Evolutionary conservation across 768 basidiomycete species (phyloP), one percentile per base, ranked within the genome.

Genomic region (Sporobolomyces phaffii): DNA sequence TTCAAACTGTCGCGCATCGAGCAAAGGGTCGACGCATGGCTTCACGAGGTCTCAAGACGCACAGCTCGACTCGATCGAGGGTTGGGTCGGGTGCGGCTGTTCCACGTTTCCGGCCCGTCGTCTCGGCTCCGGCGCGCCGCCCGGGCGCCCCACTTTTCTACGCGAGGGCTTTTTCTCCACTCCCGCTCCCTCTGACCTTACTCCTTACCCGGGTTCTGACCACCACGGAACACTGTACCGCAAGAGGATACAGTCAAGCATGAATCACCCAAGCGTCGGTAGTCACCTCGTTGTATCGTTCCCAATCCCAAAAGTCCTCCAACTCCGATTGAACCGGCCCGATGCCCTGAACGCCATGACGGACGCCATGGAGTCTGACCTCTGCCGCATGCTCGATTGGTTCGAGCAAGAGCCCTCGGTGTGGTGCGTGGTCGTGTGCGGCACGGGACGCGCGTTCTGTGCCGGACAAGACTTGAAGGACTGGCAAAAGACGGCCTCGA

Each of bases 331-430:
- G 67, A 91, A 91, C 77, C 81, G 89, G 10, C 88, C 89, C 0
- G 80, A 81, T 59, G 76, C 81, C 9, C 82, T 89, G 75, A 91
- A 92, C 73, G 88, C 90, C 1, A 83, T 91, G 81, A 84, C 84
- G 0, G 82, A 83, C 10, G 78, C 77, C 33, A 41, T 75, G 13
- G 65, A 73, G 34, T 52, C 8, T 1, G 71, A 72, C 63, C 22
- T 75, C 0, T 41, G 58, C 33, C 52, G 54, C 44, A 60, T 71
- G 15, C 53, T 75, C 31, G 72, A 75, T 52, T 75, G 74, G 74
- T 70, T 61, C 43, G 74, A 75, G 51, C 44, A 58, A 14, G 62
- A 72, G 38, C 61, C 57, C 18, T 57, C 58, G 14, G 64, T 75
- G 1, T 75, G 69, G 68, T 61, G 53, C 24, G 52, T 65, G 24